Evolutionary conservation across 352 stramenopile genomes (phyloP), one percentile per base, ranked within the genome.

Genomic region (Phytophthora uliginosa): DNA sequence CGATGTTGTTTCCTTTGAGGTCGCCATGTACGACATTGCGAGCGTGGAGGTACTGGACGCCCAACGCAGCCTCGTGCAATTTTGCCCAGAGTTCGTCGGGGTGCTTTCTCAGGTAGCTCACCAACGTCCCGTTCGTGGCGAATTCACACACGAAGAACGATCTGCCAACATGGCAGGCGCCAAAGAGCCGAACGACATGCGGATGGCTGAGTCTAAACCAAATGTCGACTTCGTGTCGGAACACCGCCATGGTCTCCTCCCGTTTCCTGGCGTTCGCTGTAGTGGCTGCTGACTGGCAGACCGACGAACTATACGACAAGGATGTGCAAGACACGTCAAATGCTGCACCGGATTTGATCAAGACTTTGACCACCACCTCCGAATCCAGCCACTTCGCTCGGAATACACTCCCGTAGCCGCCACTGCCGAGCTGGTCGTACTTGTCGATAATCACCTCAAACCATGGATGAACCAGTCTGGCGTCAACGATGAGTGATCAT

Each of bases 71-170:
- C 10, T 54, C 57, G 18, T 63, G 26, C 20, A 63, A 20, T 8
- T 45, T 45, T 45, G 20, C 3, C 57, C 57, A 63, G 10, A 55
- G 28, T 22, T 63, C 17, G 2, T 55, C 3, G 3, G 57, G 18
- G 38, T 54, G 24, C 24, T 28, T 33, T 31, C 26, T 33, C 3
- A 71, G 7, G 22, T 66, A 71, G 10, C 52, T 56, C 7, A 60
- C 48, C 3, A 71, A 24, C 18, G 64, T 60, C 4, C 64, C 55
- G 2, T 66, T 71, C 3, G 55, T 66, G 9, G 56, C 63, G 13
- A 55, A 60, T 31, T 71, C 63, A 54, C 63, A 69, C 13, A 50
- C 63, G 20, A 71, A 71, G 34, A 69, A 69, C 2, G 61, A 51
- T 15, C 15, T 50, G 0, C 61, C 61, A 24, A 69, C 51, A 40